Evolutionary conservation across 2,329 filamentous ascomycete genomes (phyloP).

Genomic region (Pseudocercospora musae): DNA sequence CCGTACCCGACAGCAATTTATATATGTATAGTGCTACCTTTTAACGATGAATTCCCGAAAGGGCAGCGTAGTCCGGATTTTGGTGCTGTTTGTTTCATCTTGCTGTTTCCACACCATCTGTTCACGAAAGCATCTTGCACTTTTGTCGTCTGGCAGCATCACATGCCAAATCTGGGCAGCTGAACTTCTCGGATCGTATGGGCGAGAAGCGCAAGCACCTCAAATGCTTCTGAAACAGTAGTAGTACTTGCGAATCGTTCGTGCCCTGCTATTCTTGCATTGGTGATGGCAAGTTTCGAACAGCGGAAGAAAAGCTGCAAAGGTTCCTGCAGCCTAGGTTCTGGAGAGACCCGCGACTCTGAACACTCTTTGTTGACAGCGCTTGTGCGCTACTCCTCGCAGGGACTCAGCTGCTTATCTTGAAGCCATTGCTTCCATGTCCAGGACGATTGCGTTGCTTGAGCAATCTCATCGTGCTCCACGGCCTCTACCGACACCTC

Average conservation of each 20-base stretch:
- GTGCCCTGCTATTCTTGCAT: not conserved
- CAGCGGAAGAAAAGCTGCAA: not conserved
- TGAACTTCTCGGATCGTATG: not conserved
- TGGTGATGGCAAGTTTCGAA: not conserved
- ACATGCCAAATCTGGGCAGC: not conserved
- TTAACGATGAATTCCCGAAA: not conserved
- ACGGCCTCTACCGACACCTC: conserved; percentile 34
- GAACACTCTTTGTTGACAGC: too few species aligned
- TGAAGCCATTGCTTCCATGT: not conserved
- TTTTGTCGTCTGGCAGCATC: not conserved
- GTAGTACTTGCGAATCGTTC: not conserved
- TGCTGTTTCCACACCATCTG: not conserved
- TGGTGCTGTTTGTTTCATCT: not conserved
- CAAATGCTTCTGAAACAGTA: not conserved
- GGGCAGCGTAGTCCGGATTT: not conserved
- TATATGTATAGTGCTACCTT: not conserved
- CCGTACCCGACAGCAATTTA: not conserved
- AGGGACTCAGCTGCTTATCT: not conserved
- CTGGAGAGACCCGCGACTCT: not conserved
- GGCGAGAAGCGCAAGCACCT: not conserved
- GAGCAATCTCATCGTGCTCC: conserved; percentile 23
- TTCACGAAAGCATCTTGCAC: not conserved
- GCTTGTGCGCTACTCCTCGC: not conserved
- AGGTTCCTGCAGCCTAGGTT: not conserved
- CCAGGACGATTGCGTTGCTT: not conserved